These are phyloP conservation scores for Penicillium aurantiogriseum DNA, from an alignment of 2,329 filamentous ascomycete species.

Conservation along the genomic window DNA sequence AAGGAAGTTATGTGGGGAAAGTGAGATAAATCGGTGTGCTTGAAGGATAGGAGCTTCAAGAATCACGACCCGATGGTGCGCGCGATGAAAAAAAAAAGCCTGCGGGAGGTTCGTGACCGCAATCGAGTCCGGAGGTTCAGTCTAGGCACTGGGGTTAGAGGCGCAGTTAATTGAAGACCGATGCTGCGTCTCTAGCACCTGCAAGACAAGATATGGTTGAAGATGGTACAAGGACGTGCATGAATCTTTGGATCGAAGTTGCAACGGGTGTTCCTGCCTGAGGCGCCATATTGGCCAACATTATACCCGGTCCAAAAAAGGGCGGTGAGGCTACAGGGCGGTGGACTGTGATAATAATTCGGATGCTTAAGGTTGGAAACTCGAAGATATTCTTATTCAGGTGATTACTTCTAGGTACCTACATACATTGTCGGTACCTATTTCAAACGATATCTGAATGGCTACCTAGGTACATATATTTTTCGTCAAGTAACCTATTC, in stretches of 20 bases:
- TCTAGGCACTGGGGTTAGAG: background rate
- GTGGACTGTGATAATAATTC: background rate
- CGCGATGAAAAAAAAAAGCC: conserved; percentile 24
- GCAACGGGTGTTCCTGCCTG: conserved; percentile 15
- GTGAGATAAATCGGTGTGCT: background rate
- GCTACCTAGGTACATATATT: too few species aligned
- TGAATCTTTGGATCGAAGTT: conserved; percentile 18
- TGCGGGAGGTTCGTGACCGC: conserved; percentile 7
- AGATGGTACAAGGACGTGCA: conserved; percentile 3
- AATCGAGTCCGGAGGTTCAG: background rate
- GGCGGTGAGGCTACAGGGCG: background rate
- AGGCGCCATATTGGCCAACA: conserved; percentile 11
- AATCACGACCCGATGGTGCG: conserved; percentile 9
- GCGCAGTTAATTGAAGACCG: background rate
- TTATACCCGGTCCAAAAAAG: background rate
- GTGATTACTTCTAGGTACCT: too few species aligned
- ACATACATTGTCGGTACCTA: too few species aligned
- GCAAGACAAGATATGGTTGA: background rate
- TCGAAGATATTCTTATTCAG: too few species aligned
- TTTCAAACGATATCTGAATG: too few species aligned
- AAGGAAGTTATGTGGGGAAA: background rate
- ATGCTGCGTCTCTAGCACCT: background rate
- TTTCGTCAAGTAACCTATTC: too few species aligned
- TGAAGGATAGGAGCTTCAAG: conserved; percentile 4
- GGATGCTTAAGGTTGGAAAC: too few species aligned